Conservation (phyloP, 2,329 filamentous ascomycete species). For the Colletotrichum coccodes region DNA sequence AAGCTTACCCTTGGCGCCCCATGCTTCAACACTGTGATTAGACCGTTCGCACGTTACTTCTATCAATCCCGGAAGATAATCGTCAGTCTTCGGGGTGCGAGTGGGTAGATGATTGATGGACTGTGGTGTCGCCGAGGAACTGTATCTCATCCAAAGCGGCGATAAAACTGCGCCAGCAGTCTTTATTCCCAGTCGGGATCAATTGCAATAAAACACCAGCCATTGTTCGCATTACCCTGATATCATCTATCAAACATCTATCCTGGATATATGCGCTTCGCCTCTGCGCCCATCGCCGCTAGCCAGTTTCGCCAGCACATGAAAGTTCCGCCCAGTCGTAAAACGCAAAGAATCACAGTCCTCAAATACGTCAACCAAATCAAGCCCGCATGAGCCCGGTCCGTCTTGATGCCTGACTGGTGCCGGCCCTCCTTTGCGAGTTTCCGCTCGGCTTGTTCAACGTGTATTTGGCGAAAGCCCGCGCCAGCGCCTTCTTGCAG, state of each 20-base stretch:
- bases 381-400: conserved; percentile 25
- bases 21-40: no score
- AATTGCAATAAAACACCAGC: neutral
- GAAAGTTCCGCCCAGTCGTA: neutral
- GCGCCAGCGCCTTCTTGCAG: conserved; percentile 93
- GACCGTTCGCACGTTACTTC: no score
- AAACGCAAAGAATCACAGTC: conserved; percentile 4
- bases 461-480: conserved; percentile 96
- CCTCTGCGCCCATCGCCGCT: conserved; percentile 31
- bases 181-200: neutral
- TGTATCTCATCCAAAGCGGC: neutral
- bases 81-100: no score
- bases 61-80: no score
- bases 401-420: conserved; percentile 33
- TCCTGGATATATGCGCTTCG: conserved; percentile 18
- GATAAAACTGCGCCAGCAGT: no score
- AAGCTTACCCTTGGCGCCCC: no score
- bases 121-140: neutral
- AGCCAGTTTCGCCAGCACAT: conserved; percentile 17
- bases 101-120: neutral
- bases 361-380: neutral
- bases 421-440: conserved; percentile 37
- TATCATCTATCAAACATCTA: conserved; percentile 20
- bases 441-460: conserved; percentile 56
- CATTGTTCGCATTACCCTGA: conserved; percentile 15